Percentiles rank a stretch among this genome's conserved stretches.
These are phyloP conservation scores for Gossypium armourianum DNA, from an alignment of 441 rosid genomes.

Conservation along the genomic window DNA sequence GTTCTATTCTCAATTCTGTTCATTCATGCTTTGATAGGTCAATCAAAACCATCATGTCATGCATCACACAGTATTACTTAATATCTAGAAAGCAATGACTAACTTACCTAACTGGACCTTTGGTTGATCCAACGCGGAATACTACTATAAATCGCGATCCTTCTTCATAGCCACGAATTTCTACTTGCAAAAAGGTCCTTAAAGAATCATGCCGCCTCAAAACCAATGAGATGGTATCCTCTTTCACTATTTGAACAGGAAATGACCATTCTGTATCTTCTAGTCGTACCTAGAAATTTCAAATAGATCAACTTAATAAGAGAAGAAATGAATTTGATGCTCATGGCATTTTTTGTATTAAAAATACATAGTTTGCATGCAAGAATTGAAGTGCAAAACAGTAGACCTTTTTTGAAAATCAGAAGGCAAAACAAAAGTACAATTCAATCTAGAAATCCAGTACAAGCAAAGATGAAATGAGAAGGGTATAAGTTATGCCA, in stretches of 20 bases:
- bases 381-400: background rate
- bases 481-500: background rate
- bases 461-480: background rate
- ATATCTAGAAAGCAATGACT: background rate
- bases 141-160: constrained; percentile 93
- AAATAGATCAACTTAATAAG: constrained; percentile 5
- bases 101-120: constrained; percentile 84
- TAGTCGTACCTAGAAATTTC: constrained; percentile 50
- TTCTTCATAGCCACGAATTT: constrained; percentile 97
- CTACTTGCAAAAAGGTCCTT: constrained; percentile 51
- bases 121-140: constrained; percentile 70
- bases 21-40: constrained; percentile 18
- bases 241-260: constrained; percentile 72
- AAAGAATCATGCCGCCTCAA: constrained; percentile 49
- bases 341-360: background rate
- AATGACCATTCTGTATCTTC: constrained; percentile 87
- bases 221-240: constrained; percentile 72
- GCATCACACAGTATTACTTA: background rate
- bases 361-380: too few species aligned
- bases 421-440: background rate
- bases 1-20: constrained; percentile 89
- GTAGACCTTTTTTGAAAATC: background rate
- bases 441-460: background rate
- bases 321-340: background rate
- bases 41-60: constrained; percentile 7